phyloP scores from a whole-genome alignment of 1,284 basidiomycete species.

The Cryptococcus amylolentus region DNA sequence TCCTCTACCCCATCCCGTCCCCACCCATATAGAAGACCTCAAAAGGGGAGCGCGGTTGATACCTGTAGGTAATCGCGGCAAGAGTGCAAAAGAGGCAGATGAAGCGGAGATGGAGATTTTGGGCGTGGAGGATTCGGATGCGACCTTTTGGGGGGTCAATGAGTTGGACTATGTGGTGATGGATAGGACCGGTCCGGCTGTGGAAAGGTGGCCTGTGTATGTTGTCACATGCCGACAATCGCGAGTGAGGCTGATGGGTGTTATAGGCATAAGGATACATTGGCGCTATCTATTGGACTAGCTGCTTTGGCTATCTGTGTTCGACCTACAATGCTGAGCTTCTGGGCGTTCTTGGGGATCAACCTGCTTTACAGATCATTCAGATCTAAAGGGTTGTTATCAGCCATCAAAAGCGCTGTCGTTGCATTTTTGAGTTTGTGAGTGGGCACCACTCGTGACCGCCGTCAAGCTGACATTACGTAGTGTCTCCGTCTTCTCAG shows the following conservation, averaged over 20 bases:
- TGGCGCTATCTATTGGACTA: conserved; percentile 54
- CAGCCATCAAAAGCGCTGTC: conserved; percentile 1
- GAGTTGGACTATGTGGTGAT: conserved; percentile 25
- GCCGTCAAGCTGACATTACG: background rate
- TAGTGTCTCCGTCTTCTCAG: conserved; percentile 28
- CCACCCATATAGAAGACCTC: background rate
- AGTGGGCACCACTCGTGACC: conserved; percentile 3
- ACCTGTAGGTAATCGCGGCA: background rate
- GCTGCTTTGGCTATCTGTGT: conserved; percentile 75
- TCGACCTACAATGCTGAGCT: conserved; percentile 77
- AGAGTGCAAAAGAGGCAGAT: background rate
- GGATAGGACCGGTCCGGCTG: conserved; percentile 19
- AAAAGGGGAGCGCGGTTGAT: background rate
- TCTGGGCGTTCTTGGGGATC: conserved; percentile 71
- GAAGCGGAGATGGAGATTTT: background rate
- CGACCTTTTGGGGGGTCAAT: conserved; percentile 1
- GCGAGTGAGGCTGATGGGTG: background rate
- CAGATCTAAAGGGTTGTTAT: background rate
- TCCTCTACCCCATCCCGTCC: conserved; percentile 48
- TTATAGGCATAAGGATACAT: conserved; percentile 22
- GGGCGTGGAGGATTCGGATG: conserved; percentile 5
- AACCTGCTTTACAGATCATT: conserved; percentile 13
- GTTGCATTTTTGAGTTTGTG: conserved; percentile 16
- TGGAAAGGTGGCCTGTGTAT: conserved; percentile 6
- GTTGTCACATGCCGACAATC: background rate